Evolutionary conservation across 306 rosid species (phyloP), one percentile per base, ranked within the genome.

Genomic region (Acacia acuminata): DNA sequence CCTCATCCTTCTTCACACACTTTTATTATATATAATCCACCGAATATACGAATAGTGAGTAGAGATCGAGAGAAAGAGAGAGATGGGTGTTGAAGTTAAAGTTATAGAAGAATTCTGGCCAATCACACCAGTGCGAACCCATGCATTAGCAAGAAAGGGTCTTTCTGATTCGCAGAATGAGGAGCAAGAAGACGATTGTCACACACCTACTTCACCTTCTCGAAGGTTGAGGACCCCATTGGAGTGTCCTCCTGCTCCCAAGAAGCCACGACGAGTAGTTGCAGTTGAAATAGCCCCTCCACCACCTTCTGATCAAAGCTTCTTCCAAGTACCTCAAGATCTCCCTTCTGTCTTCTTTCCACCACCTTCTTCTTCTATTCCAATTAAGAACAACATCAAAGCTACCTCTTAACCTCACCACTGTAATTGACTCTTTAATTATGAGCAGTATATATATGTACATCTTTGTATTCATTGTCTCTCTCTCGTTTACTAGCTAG

Each of bases 71-170:
- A 2, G 38, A 64, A n/a, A 2, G 38, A 64, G 20, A 50, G 17
- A 70, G 56, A 89, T 93, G 97, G 95, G 94, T 77, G 73, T 87
- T 10, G 84, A 88, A 51, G 75, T 87, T 3, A 81, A 88, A 51
- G 38, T 83, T 51, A 15, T 82, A 1, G 89, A 93, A 69, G 97
- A 88, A 5, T 88, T 89, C 82, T 25, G 79, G 2, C 93, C 94
- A 83, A 75, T 85, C 38, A 89, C 92, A 17, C 90, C 91, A 6
- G 75, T 89, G 38, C 67, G 85, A 81, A 82, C 88, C 7, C 43
- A 77, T 73, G 81, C 86, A 1, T 44, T 45, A 0, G 4, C 67
- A 16, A 82, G 25, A 8, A 63, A 25, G 68, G 40, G 19, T 15
- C 68, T 25, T 12, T 63, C 68, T 25, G 12, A 36, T 25, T 27